phyloP scores from a whole-genome alignment of 2,329 filamentous ascomycete species.

The Colletotrichum kahawae region DNA sequence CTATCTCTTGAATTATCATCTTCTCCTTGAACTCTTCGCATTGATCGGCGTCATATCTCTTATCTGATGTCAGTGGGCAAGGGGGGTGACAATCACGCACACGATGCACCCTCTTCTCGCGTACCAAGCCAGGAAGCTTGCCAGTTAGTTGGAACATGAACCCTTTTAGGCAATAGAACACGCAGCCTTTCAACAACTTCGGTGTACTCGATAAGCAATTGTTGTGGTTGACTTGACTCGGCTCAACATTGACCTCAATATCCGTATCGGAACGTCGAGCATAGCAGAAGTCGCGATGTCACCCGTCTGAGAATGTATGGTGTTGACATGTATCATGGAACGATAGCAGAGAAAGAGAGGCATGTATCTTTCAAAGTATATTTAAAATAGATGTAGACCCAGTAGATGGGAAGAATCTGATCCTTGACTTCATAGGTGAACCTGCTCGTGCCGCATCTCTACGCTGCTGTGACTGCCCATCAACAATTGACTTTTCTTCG shows the following conservation, averaged over 20 bases:
- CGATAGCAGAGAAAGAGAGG: neutral
- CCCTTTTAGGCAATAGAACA: neutral
- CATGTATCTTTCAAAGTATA: neutral
- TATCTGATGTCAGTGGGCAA: neutral
- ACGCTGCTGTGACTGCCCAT: neutral
- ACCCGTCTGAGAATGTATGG: accelerated
- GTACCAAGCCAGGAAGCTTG: neutral
- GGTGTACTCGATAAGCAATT: neutral
- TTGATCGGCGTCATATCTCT: neutral
- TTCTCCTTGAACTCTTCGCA: neutral
- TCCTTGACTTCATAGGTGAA: no score
- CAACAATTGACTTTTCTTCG: neutral
- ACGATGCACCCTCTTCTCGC: neutral
- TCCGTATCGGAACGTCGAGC: neutral
- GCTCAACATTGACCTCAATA: neutral
- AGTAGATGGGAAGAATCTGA: neutral
- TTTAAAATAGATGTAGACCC: neutral
- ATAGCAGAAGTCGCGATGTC: neutral
- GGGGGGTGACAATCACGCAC: neutral
- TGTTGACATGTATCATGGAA: neutral
- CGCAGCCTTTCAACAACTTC: neutral
- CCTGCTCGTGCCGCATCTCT: no score
- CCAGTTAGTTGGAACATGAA: neutral
- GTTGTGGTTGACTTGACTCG: neutral
- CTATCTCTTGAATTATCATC: neutral